phyloP scores from a whole-genome alignment of 1,139 yeast species.

The Wickerhamiella pararugosa region DNA sequence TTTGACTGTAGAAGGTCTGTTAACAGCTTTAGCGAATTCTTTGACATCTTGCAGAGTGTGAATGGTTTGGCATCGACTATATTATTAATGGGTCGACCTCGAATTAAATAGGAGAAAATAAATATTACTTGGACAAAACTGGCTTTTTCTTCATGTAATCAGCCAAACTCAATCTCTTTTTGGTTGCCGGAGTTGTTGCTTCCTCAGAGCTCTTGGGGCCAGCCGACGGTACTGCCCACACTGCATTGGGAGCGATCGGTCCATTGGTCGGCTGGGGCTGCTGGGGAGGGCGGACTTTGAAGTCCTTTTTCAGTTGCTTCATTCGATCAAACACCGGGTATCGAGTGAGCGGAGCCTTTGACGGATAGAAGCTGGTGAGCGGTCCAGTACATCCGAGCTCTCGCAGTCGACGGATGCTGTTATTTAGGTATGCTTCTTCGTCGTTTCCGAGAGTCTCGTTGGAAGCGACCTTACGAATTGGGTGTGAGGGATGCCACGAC shows the following conservation, averaged over 20 bases:
- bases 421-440: background rate
- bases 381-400: slow-evolving; percentile 3
- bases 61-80: too few species aligned
- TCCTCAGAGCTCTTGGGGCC: background rate
- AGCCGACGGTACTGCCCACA: background rate
- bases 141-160: slow-evolving; percentile 57
- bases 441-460: background rate
- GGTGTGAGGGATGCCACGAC: slow-evolving; percentile 80
- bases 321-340: background rate
- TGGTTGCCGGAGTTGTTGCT: slow-evolving; percentile 21
- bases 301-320: background rate
- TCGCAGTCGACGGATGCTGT: background rate
- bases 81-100: background rate
- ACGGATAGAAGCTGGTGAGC: background rate
- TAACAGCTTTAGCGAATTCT: background rate
- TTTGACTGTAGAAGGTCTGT: slow-evolving; percentile 1
- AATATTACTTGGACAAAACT: background rate
- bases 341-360: background rate
- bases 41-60: too few species aligned
- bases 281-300: background rate
- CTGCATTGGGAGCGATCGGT: background rate
- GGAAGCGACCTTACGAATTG: slow-evolving; percentile 37
- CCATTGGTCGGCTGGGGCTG: background rate
- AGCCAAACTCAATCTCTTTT: slow-evolving; percentile 67
- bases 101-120: background rate